Evolutionary conservation across 2,329 filamentous ascomycete species (phyloP).

Genomic region (Stenocarpella maydis): DNA sequence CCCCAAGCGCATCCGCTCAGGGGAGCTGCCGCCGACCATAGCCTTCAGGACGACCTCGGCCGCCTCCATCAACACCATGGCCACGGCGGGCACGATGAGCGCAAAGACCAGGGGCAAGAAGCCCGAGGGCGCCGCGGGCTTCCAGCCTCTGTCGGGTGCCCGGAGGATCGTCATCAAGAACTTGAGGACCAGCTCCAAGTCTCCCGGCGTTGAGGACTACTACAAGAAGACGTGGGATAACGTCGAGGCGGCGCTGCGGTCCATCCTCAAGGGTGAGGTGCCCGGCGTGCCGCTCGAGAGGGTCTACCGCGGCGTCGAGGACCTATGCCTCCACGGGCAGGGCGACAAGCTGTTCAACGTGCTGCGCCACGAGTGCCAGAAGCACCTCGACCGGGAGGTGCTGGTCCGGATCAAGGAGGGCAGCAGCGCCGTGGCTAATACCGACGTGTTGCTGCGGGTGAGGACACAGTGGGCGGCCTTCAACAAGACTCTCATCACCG

Average conservation of each 20-base stretch:
- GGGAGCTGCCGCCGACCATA: constrained; percentile 5
- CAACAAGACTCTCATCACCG: constrained; percentile 72
- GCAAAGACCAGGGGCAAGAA: constrained; percentile 47
- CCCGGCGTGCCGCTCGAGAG: constrained; percentile 82
- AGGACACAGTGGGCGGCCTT: constrained; percentile 75
- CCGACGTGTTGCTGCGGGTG: constrained; percentile 68
- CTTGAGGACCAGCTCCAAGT: constrained; percentile 69
- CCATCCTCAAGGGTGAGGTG: constrained; percentile 73
- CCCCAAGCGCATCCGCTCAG: constrained; percentile 43
- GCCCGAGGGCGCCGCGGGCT: constrained; percentile 53
- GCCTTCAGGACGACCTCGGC: constrained; percentile 17
- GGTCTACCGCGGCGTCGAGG: constrained; percentile 90
- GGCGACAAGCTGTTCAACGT: constrained; percentile 72
- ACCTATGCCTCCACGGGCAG: constrained; percentile 82
- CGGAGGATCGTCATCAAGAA: constrained; percentile 96
- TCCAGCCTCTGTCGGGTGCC: constrained; percentile 78
- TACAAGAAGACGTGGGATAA: constrained; percentile 79
- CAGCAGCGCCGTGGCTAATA: constrained; percentile 58
- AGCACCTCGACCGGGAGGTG: constrained; percentile 71
- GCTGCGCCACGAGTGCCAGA: constrained; percentile 71
- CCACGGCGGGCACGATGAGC: constrained; percentile 40
- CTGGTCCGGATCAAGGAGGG: constrained; percentile 61
- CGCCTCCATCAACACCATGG: constrained; percentile 26
- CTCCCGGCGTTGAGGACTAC: constrained; percentile 76
- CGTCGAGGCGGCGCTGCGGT: constrained; percentile 74